Evolutionary conservation across 352 stramenopile genomes (phyloP).

Genomic region (Pythium sukuiense): DNA sequence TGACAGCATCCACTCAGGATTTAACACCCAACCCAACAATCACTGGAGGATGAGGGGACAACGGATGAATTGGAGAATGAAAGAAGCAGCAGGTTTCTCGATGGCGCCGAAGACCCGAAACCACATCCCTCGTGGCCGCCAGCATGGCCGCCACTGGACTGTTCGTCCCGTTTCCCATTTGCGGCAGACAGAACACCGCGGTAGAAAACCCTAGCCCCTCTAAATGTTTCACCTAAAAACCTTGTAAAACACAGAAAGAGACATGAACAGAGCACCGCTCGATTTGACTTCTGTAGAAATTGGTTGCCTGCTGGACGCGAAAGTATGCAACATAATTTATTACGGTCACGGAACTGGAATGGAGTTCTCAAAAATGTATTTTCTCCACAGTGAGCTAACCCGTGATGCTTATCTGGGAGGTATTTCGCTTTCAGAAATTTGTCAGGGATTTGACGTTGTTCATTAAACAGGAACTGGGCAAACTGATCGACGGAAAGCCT

Average conservation of each 20-base stretch:
- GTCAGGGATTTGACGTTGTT: too few relatives aligned
- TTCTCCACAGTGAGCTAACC: too few relatives aligned
- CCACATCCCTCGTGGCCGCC: conserved; percentile 2
- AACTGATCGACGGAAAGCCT: too few relatives aligned
- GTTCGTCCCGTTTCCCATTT: not conserved
- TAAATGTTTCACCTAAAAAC: not conserved
- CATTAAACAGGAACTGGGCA: too few relatives aligned
- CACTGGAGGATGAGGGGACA: too few relatives aligned
- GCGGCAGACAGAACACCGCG: too few relatives aligned
- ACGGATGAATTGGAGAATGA: not conserved
- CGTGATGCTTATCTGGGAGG: too few relatives aligned
- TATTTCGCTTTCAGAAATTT: too few relatives aligned
- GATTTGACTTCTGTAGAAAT: not conserved
- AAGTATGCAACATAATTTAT: not conserved
- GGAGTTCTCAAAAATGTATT: too few relatives aligned
- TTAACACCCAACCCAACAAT: too few relatives aligned
- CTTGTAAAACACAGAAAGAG: not conserved
- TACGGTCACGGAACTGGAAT: too few relatives aligned
- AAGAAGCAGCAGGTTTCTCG: not conserved
- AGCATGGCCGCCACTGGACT: not conserved
- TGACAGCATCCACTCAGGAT: not conserved
- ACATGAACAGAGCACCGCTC: not conserved
- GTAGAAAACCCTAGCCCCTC: not conserved
- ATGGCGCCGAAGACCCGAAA: not conserved
- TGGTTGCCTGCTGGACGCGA: not conserved